Evolutionary conservation across 805 yeast species (phyloP).

Genomic region (Kurtzmaniella fragi): DNA sequence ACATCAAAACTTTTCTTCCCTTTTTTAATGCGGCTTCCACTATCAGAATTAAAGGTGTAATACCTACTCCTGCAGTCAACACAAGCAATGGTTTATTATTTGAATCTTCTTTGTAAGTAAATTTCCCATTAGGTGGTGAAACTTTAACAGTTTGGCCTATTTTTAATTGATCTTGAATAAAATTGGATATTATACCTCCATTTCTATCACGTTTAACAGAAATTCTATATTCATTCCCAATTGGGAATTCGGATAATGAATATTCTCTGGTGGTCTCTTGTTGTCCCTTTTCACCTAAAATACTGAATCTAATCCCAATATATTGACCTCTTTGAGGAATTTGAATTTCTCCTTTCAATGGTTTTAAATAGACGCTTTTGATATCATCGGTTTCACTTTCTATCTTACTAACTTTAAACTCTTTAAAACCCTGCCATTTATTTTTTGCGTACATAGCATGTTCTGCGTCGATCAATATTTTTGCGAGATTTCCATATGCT

Average conservation of each 20-base stretch:
- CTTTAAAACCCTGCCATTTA: slow-evolving; percentile 55
- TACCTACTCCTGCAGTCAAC: slow-evolving; percentile 62
- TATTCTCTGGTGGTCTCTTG: slow-evolving; percentile 51
- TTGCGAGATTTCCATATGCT: slow-evolving; percentile 63
- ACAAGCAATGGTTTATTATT: slow-evolving; percentile 29
- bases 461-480: slow-evolving; percentile 54
- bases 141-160: slow-evolving; percentile 46
- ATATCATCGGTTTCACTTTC: slow-evolving; percentile 44
- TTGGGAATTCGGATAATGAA: slow-evolving; percentile 42
- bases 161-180: slow-evolving; percentile 41
- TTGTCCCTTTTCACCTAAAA: slow-evolving; percentile 22
- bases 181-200: slow-evolving; percentile 48
- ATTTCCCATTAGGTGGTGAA: slow-evolving; percentile 58
- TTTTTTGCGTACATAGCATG: slow-evolving; percentile 36
- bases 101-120: slow-evolving; percentile 27
- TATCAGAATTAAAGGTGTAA: slow-evolving; percentile 59
- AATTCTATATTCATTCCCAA: slow-evolving; percentile 43
- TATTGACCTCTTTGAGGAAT: slow-evolving; percentile 44
- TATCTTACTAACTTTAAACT: slow-evolving; percentile 41
- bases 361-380: slow-evolving; percentile 46
- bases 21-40: slow-evolving; percentile 32
- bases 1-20: slow-evolving; percentile 26
- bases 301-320: slow-evolving; percentile 27
- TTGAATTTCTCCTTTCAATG: slow-evolving; percentile 18
- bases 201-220: slow-evolving; percentile 45